Conservation (phyloP, 2,329 filamentous ascomycete genomes). For the Penicillium capsulatum region DNA sequence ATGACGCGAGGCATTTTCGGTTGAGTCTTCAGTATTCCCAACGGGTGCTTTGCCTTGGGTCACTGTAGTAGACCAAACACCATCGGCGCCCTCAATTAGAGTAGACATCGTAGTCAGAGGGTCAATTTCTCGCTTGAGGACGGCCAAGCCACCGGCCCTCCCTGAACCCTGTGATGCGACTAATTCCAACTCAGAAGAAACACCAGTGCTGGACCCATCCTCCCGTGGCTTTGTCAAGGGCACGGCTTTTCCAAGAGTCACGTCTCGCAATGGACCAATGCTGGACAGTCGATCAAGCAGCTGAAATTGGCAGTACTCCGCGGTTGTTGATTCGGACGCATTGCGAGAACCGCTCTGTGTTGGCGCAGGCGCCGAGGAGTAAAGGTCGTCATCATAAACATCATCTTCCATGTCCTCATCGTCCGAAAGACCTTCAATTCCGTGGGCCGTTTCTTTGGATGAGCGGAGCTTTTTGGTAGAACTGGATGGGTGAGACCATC, state of each 20-base stretch:
- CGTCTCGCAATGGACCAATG: constrained; percentile 72
- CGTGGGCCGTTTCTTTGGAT: constrained; percentile 51
- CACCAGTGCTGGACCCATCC: constrained; percentile 35
- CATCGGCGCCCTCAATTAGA: constrained; percentile 67
- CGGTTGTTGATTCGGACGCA: constrained; percentile 19
- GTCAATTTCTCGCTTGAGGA: constrained; percentile 73
- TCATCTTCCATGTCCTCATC: constrained; percentile 56
- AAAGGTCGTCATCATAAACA: constrained; percentile 52
- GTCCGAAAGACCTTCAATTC: constrained; percentile 55
- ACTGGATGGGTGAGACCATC: constrained; percentile 67
- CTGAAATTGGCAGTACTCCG: constrained; percentile 64
- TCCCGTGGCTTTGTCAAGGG: constrained; percentile 41
- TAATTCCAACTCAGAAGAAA: constrained; percentile 44
- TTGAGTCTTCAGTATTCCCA: constrained; percentile 47
- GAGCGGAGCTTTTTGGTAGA: constrained; percentile 58
- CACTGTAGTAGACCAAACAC: constrained; percentile 72
- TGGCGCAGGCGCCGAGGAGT: constrained; percentile 34
- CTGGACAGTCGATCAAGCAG: constrained; percentile 73
- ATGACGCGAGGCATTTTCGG: constrained; percentile 56
- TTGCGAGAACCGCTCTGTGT: constrained; percentile 14
- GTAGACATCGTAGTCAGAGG: constrained; percentile 67
- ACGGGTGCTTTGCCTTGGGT: constrained; percentile 46
- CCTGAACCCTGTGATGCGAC: constrained; percentile 53
- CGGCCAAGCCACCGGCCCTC: constrained; percentile 63
- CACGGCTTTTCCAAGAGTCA: constrained; percentile 62